Percentiles rank a stretch among this genome's conserved stretches.
Evolutionary conservation across 495 filamentous ascomycete genomes (phyloP).

Genomic region (Penicillium angulare): DNA sequence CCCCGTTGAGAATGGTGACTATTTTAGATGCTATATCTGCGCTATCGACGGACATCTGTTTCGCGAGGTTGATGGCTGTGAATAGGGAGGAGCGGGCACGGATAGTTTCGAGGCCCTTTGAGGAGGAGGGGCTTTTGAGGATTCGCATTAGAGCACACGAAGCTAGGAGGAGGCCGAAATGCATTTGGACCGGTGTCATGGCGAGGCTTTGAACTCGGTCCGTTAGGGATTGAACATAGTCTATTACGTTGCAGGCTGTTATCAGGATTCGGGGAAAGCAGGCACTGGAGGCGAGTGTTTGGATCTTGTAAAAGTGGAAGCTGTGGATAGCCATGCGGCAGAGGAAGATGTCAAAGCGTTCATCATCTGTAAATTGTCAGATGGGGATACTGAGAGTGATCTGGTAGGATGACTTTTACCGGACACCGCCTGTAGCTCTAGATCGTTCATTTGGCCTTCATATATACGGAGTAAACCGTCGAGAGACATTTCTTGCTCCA

Average conservation of each 20-base stretch:
- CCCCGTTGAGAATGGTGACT: constrained; percentile 31
- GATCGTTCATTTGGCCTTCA: constrained; percentile 33
- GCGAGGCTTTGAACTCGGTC: constrained; percentile 21
- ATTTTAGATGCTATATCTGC: constrained; percentile 37
- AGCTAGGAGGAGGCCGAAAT: constrained; percentile 33
- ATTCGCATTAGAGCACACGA: constrained; percentile 38
- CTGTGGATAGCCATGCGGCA: constrained; percentile 39
- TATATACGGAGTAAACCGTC: constrained; percentile 36
- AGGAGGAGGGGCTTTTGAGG: constrained; percentile 32
- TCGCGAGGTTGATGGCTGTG: constrained; percentile 36
- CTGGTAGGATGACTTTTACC: constrained; percentile 18
- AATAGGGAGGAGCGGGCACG: constrained; percentile 35
- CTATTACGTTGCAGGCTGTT: constrained; percentile 37
- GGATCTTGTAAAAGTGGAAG: constrained; percentile 44
- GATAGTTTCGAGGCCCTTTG: constrained; percentile 29
- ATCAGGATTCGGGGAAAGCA: constrained; percentile 33
- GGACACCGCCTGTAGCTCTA: constrained; percentile 29
- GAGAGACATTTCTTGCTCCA: constrained; percentile 38
- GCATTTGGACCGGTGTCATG: constrained; percentile 31
- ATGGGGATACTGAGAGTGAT: not conserved
- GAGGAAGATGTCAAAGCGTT: constrained; percentile 29
- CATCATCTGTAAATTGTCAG: constrained; percentile 22
- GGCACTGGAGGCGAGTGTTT: constrained; percentile 25
- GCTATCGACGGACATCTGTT: constrained; percentile 37
- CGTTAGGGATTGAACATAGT: constrained; percentile 25